phyloP scores from a whole-genome alignment of 2,329 filamentous ascomycete species.

The Cadophora sp. region DNA sequence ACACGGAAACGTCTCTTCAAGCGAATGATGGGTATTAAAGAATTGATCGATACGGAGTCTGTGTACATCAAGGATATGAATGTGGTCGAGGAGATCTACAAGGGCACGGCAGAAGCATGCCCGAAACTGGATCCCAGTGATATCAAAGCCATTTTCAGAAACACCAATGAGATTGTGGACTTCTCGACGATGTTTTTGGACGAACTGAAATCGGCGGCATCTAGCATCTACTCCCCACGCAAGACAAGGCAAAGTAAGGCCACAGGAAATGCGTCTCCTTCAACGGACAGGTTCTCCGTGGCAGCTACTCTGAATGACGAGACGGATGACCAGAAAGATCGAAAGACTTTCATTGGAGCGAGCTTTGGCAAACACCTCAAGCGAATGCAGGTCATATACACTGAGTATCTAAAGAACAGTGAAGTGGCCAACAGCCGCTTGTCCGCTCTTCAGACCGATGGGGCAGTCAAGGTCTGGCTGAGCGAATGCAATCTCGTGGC shows the following conservation, averaged over 20 bases:
- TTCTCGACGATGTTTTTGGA: constrained; percentile 84
- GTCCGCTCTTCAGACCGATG: constrained; percentile 67
- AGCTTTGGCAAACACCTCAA: constrained; percentile 57
- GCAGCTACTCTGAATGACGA: constrained; percentile 40
- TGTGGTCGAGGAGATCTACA: constrained; percentile 97
- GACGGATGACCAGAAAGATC: constrained; percentile 43
- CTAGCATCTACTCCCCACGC: constrained; percentile 77
- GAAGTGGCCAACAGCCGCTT: constrained; percentile 67
- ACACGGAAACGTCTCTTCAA: constrained; percentile 78
- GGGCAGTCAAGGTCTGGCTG: constrained; percentile 80
- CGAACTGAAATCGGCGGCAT: constrained; percentile 79
- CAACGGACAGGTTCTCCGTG: constrained; percentile 36
- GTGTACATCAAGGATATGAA: constrained; percentile 95
- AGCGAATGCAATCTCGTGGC: constrained; percentile 92
- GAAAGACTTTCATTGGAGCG: constrained; percentile 42
- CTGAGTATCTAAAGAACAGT: constrained; percentile 68
- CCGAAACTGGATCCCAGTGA: constrained; percentile 82
- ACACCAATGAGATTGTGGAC: constrained; percentile 86
- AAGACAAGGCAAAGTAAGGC: constrained; percentile 48
- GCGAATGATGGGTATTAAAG: constrained; percentile 85
- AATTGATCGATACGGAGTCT: constrained; percentile 91
- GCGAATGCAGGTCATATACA: constrained; percentile 65
- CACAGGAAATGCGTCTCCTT: constrained; percentile 26
- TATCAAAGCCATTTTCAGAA: constrained; percentile 89
- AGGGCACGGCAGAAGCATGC: constrained; percentile 85